Evolutionary conservation across 257 asterid species (phyloP).

Genomic region (Solanum tacnaense): DNA sequence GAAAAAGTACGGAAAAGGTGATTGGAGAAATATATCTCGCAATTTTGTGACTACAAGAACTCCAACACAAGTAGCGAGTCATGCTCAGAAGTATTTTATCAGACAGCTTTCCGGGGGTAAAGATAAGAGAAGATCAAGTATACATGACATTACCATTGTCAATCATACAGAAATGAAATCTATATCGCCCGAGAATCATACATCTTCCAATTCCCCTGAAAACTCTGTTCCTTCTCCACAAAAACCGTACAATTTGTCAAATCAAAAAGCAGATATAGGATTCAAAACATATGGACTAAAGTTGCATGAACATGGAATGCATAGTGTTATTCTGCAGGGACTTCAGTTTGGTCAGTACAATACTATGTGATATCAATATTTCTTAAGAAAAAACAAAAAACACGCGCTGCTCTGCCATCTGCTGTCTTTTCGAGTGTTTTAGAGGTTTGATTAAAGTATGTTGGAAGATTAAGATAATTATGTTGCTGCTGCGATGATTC

Average conservation of each 20-base stretch:
- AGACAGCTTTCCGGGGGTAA: constrained; percentile 86
- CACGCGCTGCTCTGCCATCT: background rate
- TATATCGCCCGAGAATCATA: constrained; percentile 18
- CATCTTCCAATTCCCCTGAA: constrained; percentile 14
- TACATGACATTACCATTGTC: constrained; percentile 80
- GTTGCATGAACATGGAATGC: background rate
- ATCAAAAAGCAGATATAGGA: constrained; percentile 34
- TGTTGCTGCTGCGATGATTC: background rate
- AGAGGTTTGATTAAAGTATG: background rate
- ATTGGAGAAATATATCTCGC: constrained; percentile 83
- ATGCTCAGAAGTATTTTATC: constrained; percentile 88
- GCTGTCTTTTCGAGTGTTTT: background rate
- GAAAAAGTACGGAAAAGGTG: constrained; percentile 93
- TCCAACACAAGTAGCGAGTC: constrained; percentile 93
- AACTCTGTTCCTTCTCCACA: constrained; percentile 17
- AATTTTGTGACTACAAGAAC: constrained; percentile 79
- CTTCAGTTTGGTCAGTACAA: constrained; percentile 33
- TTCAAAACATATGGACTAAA: constrained; percentile 8
- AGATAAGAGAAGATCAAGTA: constrained; percentile 85
- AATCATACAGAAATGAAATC: constrained; percentile 32
- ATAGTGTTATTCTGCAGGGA: constrained; percentile 22
- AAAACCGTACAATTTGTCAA: constrained; percentile 10
- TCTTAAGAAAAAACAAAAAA: background rate
- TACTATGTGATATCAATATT: constrained; percentile 2
- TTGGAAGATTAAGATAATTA: background rate